These are phyloP conservation scores for Zychaea mexicana DNA, from an alignment of 371 early-diverging fungal species.

Conservation along the genomic window DNA sequence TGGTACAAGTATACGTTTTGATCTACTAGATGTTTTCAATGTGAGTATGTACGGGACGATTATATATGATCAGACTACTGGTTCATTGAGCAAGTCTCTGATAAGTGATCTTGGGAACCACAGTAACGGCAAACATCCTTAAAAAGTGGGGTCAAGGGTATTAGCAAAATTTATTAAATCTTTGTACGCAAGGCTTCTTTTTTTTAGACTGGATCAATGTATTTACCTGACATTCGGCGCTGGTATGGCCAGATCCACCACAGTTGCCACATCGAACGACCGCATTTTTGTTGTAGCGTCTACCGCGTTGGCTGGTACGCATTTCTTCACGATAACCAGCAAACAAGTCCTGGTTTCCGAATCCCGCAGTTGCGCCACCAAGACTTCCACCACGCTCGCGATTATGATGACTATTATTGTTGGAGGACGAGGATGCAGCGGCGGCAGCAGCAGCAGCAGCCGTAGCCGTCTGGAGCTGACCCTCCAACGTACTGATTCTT, in stretches of 20 bases:
- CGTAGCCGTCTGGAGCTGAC: conserved; percentile 9
- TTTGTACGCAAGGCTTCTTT: neutral
- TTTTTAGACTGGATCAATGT: neutral
- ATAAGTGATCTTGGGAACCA: conserved; percentile 35
- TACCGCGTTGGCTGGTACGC: conserved; percentile 9
- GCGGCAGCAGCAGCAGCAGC: neutral
- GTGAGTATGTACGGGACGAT: too few species aligned
- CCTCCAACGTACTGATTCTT: conserved; percentile 15
- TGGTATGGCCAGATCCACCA: conserved; percentile 53
- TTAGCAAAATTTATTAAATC: neutral
- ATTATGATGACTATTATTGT: neutral
- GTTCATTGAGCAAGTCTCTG: conserved; percentile 35
- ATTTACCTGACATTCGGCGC: conserved; percentile 51
- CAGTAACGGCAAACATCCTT: conserved; percentile 46
- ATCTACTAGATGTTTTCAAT: too few species aligned
- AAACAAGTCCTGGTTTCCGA: conserved; percentile 28
- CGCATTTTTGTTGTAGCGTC: conserved; percentile 5
- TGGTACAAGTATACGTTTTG: too few species aligned
- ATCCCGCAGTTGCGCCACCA: conserved; percentile 21
- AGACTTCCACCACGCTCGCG: conserved; percentile 7
- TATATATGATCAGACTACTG: neutral
- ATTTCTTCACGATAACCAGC: conserved; percentile 20
- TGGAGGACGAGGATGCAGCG: neutral
- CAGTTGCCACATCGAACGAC: conserved; percentile 54
- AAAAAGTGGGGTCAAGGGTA: neutral